Evolutionary conservation across 129 eudicot genomes (phyloP), one percentile per base, ranked within the genome.

Genomic region (Cynara cardunculus): DNA sequence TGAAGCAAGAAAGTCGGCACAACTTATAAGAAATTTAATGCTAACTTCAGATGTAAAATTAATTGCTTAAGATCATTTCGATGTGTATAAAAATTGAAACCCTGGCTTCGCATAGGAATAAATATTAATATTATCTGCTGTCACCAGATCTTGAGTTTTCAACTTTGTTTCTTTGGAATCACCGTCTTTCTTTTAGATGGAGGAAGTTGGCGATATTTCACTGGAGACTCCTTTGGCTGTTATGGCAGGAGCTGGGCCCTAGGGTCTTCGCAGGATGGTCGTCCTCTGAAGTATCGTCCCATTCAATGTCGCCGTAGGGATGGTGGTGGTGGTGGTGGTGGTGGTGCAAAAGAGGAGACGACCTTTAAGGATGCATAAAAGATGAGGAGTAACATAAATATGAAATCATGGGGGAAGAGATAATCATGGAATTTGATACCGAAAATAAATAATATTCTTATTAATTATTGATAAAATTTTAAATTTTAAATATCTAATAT

Each of bases 191-290:
- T 62, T 73, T 74, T 84, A 85, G 35, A 79, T 34, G 30, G 88
- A 25, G n/a, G 86, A 37, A 74, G 30, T 41, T 66, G 73, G 53
- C 11, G 74, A 1, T 81, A 77, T 73, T 34, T 46, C 74, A n/a
- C 12, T n/a, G 39, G 84, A 44, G 27, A 69, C 78, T 84, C 41
- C 75, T 80, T 78, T 80, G 41, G 71, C 39, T 72, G 71, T 75
- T 30, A 85, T 27, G 53, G 64, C 56, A 22, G 84, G 78, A 39
- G 28, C 59, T 27, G 44, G n/a, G 46, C 18, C 86, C n/a, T 56
- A 56, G 76, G 84, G 87, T 80, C 74, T 85, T 80, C 21, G 16
- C 35, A 73, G 81, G 87, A 56, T 74, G 80, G 72, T 85, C 87
- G 21, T 34, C 88, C 72, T 31, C 65, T 35, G 71, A 25, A 80